Evolutionary conservation across 108 stramenopile species (phyloP).

Genomic region (Cyclotella atomus): DNA sequence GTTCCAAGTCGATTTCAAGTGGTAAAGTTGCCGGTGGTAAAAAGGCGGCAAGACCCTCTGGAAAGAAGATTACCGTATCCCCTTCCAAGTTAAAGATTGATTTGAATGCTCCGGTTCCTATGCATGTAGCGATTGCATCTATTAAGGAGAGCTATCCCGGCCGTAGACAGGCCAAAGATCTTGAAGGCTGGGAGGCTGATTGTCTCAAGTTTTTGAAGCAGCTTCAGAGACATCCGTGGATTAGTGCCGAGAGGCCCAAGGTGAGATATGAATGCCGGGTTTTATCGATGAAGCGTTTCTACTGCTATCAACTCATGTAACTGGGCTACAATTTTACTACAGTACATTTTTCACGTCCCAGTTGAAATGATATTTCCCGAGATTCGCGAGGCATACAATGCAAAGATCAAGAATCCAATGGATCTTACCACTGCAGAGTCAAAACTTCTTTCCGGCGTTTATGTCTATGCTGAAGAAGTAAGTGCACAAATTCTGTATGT

Average conservation of each 20-base stretch:
- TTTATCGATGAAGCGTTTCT: no score
- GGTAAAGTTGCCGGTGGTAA: constrained; percentile 31
- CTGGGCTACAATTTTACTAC: constrained; percentile 12
- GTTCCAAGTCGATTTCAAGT: constrained; percentile 30
- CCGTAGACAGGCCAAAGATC: constrained; percentile 65
- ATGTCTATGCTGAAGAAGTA: constrained; percentile 62
- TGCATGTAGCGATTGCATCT: constrained; percentile 85
- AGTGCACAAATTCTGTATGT: neutral
- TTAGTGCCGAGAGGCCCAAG: constrained; percentile 44
- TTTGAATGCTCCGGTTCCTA: constrained; percentile 60
- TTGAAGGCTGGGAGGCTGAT: constrained; percentile 78
- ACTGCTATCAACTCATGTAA: constrained; percentile 40
- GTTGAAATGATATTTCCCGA: constrained; percentile 81
- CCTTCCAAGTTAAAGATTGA: constrained; percentile 18
- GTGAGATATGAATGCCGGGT: neutral
- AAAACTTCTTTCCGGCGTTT: constrained; percentile 74
- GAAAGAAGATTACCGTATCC: no score
- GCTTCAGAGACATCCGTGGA: constrained; percentile 82
- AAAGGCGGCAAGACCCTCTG: constrained; percentile 20
- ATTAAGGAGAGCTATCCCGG: constrained; percentile 83
- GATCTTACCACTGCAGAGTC: constrained; percentile 89
- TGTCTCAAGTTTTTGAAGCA: constrained; percentile 71
- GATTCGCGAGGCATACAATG: constrained; percentile 67
- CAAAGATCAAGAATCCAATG: constrained; percentile 83
- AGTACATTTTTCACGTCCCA: constrained; percentile 87